Conservation (phyloP, 176 grass and related monocot species). For the Triticum turgidum region DNA sequence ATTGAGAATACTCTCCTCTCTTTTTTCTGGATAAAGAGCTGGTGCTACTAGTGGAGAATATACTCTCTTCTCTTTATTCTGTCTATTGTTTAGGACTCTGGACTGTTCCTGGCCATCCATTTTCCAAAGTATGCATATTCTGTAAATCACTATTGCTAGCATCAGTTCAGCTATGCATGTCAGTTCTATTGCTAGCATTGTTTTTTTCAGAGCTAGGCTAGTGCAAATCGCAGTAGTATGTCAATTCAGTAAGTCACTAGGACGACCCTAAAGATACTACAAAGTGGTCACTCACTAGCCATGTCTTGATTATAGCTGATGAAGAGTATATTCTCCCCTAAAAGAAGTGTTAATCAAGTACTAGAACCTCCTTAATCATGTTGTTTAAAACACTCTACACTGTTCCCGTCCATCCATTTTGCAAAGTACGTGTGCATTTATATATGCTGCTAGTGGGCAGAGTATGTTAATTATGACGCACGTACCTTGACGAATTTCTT, state of each 20-base stretch:
- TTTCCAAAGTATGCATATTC: conserved; percentile 6
- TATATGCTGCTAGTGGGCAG: background rate
- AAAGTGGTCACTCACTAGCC: background rate
- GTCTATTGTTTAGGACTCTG: background rate
- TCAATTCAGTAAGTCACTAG: background rate
- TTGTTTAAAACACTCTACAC: background rate
- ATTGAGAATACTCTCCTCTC: background rate
- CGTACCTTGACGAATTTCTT: conserved; percentile 96
- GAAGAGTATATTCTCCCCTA: background rate
- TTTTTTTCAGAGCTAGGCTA: no score
- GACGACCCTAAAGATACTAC: background rate
- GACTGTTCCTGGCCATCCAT: conserved; percentile 14
- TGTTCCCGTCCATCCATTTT: conserved; percentile 15
- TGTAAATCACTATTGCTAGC: no score
- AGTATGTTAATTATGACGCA: background rate
- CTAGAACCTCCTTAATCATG: background rate
- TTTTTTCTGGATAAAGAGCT: conserved; percentile 5
- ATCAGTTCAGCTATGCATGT: no score
- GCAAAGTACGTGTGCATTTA: background rate
- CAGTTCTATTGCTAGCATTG: no score
- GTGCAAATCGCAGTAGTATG: background rate
- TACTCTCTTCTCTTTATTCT: background rate
- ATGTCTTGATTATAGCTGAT: background rate
- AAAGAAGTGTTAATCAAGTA: background rate
- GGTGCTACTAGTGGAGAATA: background rate